Evolutionary conservation across 73 alveolate genomes (phyloP).

Genomic region (Paramecium octaurelia): DNA sequence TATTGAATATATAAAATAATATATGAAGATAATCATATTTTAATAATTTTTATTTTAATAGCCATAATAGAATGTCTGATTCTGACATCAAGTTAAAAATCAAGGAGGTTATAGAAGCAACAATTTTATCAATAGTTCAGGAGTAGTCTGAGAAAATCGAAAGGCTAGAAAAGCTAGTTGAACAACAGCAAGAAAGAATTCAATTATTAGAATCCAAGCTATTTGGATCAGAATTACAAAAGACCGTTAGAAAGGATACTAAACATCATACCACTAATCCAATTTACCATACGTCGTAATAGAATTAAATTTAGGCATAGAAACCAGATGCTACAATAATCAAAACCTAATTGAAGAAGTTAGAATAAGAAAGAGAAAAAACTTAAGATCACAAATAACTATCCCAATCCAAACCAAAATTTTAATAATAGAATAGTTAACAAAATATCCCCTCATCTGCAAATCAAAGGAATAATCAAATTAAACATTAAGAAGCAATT

Average conservation of each 20-base stretch:
- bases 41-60: neutral
- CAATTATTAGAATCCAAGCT: neutral
- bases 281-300: neutral
- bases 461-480: neutral
- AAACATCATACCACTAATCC: neutral
- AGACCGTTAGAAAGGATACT: neutral
- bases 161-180: slow-evolving; percentile 1
- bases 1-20: neutral
- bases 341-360: neutral
- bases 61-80: neutral
- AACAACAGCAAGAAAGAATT: neutral
- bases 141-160: slow-evolving; percentile 18
- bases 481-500: neutral
- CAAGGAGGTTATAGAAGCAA: slow-evolving; percentile 17
- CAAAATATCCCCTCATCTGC: neutral
- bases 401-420: neutral
- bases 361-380: neutral
- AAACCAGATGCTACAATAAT: neutral
- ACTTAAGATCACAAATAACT: neutral
- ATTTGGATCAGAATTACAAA: neutral
- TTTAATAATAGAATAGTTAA: neutral
- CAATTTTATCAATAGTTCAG: neutral
- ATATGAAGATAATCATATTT: neutral
- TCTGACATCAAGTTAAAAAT: neutral
- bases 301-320: neutral